Evolutionary conservation across 2,329 filamentous ascomycete species (phyloP).

Genomic region (Diaporthe citriasiana): DNA sequence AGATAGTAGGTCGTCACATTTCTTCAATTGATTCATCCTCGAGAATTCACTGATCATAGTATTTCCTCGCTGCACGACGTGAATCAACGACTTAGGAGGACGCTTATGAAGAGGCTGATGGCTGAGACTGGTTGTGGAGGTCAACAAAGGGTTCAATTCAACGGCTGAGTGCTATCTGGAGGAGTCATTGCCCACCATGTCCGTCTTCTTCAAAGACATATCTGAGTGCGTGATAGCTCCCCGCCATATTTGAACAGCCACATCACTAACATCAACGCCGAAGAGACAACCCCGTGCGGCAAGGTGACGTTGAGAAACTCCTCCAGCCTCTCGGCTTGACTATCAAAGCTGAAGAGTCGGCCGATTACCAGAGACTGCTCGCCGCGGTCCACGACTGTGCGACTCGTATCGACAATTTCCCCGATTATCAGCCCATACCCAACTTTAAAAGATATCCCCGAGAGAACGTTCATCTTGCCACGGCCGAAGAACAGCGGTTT

Average conservation of each 20-base stretch:
- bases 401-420: constrained; percentile 57
- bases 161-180: constrained; percentile 32
- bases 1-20: background rate
- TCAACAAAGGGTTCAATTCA: background rate
- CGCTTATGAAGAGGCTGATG: background rate
- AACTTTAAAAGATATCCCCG: background rate
- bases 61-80: background rate
- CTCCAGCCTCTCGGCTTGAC: constrained; percentile 54
- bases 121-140: background rate
- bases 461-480: constrained; percentile 9
- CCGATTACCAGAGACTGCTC: constrained; percentile 62
- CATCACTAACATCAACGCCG: background rate
- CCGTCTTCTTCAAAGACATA: constrained; percentile 57
- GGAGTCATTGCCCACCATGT: constrained; percentile 49
- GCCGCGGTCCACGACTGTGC: constrained; percentile 67
- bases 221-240: constrained; percentile 20
- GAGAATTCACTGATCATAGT: background rate
- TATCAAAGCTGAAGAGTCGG: constrained; percentile 54
- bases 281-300: constrained; percentile 53
- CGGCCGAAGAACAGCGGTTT: background rate
- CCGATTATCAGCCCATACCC: constrained; percentile 54
- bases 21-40: background rate
- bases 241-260: background rate
- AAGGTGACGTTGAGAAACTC: constrained; percentile 55
- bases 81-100: accelerated